Conservation (phyloP, 257 asterid genomes). For the Linderniella brevidens region DNA sequence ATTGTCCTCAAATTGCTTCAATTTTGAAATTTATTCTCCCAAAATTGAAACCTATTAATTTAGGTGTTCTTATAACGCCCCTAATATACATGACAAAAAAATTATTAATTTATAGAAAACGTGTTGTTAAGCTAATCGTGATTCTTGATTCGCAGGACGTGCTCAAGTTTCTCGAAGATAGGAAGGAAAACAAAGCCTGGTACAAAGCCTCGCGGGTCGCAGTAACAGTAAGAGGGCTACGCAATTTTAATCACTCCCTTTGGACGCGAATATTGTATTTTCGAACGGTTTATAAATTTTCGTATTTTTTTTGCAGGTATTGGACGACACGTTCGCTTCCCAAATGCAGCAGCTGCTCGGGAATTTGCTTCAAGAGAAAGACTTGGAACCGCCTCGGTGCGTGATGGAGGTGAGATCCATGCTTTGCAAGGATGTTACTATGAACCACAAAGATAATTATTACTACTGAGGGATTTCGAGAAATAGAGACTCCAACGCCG, state of each 20-base stretch:
- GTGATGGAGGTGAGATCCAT: slow-evolving; percentile 72
- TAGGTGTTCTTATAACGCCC: too few species aligned
- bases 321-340: slow-evolving; percentile 73
- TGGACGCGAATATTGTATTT: neutral
- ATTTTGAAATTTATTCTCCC: too few species aligned
- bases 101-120: too few species aligned
- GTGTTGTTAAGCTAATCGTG: neutral
- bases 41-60: too few species aligned
- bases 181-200: slow-evolving; percentile 67
- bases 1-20: too few species aligned
- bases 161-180: slow-evolving; percentile 51
- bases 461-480: slow-evolving; percentile 20
- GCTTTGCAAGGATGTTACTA: slow-evolving; percentile 66
- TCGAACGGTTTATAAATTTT: too few species aligned
- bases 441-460: slow-evolving; percentile 41
- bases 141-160: slow-evolving; percentile 42
- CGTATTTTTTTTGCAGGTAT: slow-evolving; percentile 41
- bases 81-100: too few species aligned
- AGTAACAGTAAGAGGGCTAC: slow-evolving; percentile 41
- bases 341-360: slow-evolving; percentile 77
- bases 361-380: slow-evolving; percentile 59
- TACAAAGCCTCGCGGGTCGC: slow-evolving; percentile 77
- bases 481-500: too few species aligned
- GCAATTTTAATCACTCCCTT: neutral
- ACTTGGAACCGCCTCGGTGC: slow-evolving; percentile 63